These are phyloP conservation scores for Glycine latifolia DNA, from an alignment of 306 rosid species.

Conservation along the genomic window DNA sequence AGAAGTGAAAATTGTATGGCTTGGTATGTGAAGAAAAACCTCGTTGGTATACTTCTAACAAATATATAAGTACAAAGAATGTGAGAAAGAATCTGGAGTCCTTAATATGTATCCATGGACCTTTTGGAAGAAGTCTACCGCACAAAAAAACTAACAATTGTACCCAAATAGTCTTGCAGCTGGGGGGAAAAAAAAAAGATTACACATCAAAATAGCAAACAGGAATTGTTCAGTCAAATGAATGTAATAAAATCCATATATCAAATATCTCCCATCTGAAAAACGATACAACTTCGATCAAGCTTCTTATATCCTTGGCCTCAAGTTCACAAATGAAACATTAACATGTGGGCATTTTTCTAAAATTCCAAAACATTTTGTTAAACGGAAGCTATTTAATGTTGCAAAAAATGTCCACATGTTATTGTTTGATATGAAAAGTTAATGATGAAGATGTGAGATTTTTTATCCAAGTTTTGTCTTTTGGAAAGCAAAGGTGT, in stretches of 20 bases:
- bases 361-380: not conserved
- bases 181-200: conserved; percentile 38
- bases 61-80: conserved; percentile 47
- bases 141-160: conserved; percentile 65
- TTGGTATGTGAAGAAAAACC: conserved; percentile 39
- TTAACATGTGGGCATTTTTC: not conserved
- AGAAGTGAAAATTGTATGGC: conserved; percentile 34
- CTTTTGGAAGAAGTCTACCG: conserved; percentile 47
- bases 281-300: not conserved
- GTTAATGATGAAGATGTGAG: not conserved
- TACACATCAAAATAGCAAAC: conserved; percentile 34
- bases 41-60: conserved; percentile 25
- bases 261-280: conserved; percentile 2
- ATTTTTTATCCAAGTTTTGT: not conserved
- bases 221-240: conserved; percentile 38
- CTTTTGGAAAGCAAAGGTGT: not conserved
- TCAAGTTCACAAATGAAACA: not conserved
- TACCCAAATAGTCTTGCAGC: conserved; percentile 69
- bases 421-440: not conserved
- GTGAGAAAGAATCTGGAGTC: conserved; percentile 53
- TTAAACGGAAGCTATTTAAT: not conserved
- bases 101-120: conserved; percentile 25
- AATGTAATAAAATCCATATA: conserved; percentile 36
- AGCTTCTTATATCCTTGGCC: not conserved
- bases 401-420: not conserved